Base-by-base conservation (phyloP, 2,329 filamentous ascomycete genomes). In the Monosporascus sp. region DNA sequence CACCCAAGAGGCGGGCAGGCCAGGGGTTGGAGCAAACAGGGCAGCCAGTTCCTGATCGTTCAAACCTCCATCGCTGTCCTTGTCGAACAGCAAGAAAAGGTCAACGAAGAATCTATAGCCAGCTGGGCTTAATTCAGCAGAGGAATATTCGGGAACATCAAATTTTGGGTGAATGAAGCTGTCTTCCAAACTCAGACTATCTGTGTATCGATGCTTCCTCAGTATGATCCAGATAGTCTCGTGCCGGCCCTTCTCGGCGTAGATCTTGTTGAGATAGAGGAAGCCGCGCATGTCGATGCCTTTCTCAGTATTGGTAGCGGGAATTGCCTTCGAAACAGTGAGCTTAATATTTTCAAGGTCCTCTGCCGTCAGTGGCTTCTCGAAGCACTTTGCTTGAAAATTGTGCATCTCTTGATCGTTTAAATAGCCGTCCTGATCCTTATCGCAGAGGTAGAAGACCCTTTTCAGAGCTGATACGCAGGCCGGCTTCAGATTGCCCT, bases 151-250 rank as follows among this genome's bases (percentile, higher is more conserved):
- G 0, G 94, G 90, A 0, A 99, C 91, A 7, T 99, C 94, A 58
- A 97, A 93, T 62, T 90, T 95, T 17, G 94, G 94, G 62, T 91
- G 90, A 24, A 99, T 78, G 67, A 97, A 97, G 60, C 79, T 89
- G 66, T 97, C 92, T 64, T 93, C 90, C 39, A 99, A 75, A 57
- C 90, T 96, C 47, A 99, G 74, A 68, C 91, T 97, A 73, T 97
- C 94, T 0, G 93, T 97, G 65, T 99, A 97, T 64, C 96, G 89
- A 63, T 96, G 96, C 60, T 94, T 92, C 53, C 94, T 84, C 56
- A 99, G 73, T 55, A 99, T 97, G 56, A 96, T 91, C 94, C 94
- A 99, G 44, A 97, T 94, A 0, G 94, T 99, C 72, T 99, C 94
- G 67, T 99, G 94, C 14, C 94, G 88, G 14, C 94, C 94, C 68